Percentiles rank a stretch among this genome's conserved stretches.
Conservation (phyloP, 1,284 basidiomycete genomes). For the Farysia itapuensis region DNA sequence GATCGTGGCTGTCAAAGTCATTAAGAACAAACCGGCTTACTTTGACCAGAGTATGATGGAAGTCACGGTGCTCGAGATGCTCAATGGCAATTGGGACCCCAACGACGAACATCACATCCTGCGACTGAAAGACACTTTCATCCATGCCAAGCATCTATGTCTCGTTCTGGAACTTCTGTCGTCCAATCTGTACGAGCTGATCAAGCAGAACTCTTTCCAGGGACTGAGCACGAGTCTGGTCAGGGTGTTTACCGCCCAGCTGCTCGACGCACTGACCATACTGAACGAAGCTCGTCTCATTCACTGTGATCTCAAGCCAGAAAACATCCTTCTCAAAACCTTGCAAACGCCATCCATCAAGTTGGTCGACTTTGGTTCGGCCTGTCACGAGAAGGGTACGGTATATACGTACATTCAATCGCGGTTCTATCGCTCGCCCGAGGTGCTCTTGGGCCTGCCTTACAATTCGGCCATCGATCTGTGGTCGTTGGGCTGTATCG, state of each 20-base stretch:
- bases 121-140: constrained; percentile 91
- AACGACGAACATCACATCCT: constrained; percentile 95
- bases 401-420: constrained; percentile 99
- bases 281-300: constrained; percentile 94
- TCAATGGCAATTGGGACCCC: constrained; percentile 66
- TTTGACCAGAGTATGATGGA: constrained; percentile 99
- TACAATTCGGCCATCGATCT: constrained; percentile 93
- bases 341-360: constrained; percentile 98
- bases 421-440: constrained; percentile 95
- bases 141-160: constrained; percentile 92
- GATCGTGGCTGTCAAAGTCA: constrained; percentile 96
- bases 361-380: constrained; percentile 98
- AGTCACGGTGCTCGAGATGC: constrained; percentile 91
- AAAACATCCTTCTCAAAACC: constrained; percentile 53
- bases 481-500: constrained; percentile 94
- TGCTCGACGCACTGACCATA: constrained; percentile 87
- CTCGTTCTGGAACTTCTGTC: constrained; percentile 96
- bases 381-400: constrained; percentile 96
- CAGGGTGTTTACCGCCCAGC: constrained; percentile 94
- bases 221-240: constrained; percentile 94
- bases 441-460: constrained; percentile 90
- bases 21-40: constrained; percentile 99
- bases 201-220: constrained; percentile 99
- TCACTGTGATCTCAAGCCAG: constrained; percentile 92
- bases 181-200: constrained; percentile 97